phyloP scores from a whole-genome alignment of 352 stramenopile species.

The Globisporangium parvum region DNA sequence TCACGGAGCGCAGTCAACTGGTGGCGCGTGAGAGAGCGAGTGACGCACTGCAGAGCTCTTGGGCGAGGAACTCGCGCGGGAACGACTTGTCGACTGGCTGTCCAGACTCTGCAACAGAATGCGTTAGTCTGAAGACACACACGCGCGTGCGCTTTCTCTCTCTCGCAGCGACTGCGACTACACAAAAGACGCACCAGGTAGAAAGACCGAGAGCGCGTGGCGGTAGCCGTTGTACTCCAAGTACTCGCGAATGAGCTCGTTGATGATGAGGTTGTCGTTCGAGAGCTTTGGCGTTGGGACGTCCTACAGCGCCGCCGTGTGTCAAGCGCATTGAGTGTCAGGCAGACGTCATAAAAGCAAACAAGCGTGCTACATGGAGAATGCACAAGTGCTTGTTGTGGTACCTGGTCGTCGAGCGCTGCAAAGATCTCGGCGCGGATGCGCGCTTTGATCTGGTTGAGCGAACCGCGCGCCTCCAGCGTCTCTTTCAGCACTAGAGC shows the following conservation, averaged over 20 bases:
- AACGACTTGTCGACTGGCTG: slow-evolving; percentile 79
- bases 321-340: neutral
- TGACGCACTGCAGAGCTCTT: slow-evolving; percentile 61
- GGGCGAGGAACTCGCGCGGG: slow-evolving; percentile 72
- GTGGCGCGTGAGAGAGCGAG: neutral
- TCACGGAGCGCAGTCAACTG: neutral
- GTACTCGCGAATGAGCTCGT: slow-evolving; percentile 93
- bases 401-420: slow-evolving; percentile 74
- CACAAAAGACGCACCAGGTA: slow-evolving; percentile 32
- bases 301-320: slow-evolving; percentile 4
- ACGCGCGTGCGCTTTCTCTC: neutral
- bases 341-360: too few species aligned
- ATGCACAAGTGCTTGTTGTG: neutral
- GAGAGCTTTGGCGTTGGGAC: slow-evolving; percentile 74
- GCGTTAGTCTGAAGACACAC: neutral
- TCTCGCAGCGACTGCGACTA: too few species aligned
- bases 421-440: slow-evolving; percentile 83
- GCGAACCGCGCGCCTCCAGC: slow-evolving; percentile 58
- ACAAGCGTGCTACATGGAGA: neutral
- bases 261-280: slow-evolving; percentile 93
- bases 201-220: slow-evolving; percentile 83
- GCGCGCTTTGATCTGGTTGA: slow-evolving; percentile 80
- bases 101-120: slow-evolving; percentile 48
- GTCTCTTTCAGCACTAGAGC: slow-evolving; percentile 76
- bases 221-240: slow-evolving; percentile 92